These are phyloP conservation scores for Jimgerdemannia lactiflua DNA, from an alignment of 192 early-diverging fungal species.

Conservation along the genomic window DNA sequence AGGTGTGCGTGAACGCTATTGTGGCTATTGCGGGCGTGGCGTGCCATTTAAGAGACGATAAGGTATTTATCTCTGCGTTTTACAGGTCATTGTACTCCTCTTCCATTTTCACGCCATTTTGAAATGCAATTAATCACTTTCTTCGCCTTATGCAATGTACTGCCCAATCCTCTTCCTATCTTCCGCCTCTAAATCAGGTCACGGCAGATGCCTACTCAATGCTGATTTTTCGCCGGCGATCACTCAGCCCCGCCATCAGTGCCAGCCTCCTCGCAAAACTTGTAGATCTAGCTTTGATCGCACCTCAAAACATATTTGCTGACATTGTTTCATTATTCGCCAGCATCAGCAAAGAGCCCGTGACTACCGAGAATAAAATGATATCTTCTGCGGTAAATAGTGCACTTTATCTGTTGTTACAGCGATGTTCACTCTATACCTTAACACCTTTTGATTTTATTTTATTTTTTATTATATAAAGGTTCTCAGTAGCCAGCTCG, in stretches of 20 bases:
- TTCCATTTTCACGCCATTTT: neutral
- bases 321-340: conserved; percentile 58
- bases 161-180: too few relatives aligned
- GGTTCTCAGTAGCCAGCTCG: conserved; percentile 41
- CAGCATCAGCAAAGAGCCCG: conserved; percentile 39
- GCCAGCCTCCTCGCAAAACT: conserved; percentile 53
- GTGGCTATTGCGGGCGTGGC: conserved; percentile 52
- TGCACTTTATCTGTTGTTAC: neutral
- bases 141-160: neutral
- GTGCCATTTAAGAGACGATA: conserved; percentile 49
- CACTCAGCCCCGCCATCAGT: conserved; percentile 41
- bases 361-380: conserved; percentile 41
- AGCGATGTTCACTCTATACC: neutral
- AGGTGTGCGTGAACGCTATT: conserved; percentile 51
- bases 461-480: conserved; percentile 11
- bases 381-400: conserved; percentile 45
- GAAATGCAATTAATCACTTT: neutral
- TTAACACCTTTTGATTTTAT: neutral
- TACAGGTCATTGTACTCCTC: neutral
- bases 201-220: conserved; percentile 60
- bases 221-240: conserved; percentile 60
- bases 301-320: conserved; percentile 47
- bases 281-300: conserved; percentile 59
- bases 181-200: conserved; percentile 31
- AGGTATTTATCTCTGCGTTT: conserved; percentile 23